Evolutionary conservation across 2,329 filamentous ascomycete species (phyloP), one percentile per base, ranked within the genome.

Genomic region (Raffaelea arxii): DNA sequence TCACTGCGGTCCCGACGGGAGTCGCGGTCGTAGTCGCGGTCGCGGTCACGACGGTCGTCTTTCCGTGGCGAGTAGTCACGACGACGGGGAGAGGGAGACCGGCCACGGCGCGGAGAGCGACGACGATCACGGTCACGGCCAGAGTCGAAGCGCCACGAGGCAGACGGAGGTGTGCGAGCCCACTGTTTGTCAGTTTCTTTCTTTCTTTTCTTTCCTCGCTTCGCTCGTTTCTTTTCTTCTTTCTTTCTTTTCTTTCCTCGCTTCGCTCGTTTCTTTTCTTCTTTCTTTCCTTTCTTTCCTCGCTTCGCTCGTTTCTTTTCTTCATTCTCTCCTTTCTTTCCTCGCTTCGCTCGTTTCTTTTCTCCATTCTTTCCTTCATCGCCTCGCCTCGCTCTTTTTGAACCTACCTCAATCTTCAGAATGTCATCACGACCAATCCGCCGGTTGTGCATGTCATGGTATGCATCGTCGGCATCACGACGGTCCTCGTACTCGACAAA

Each of bases 391-490:
- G n/a, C n/a, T 16, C 39, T 25, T 10, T 24, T 46, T 53, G 32
- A 55, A 24, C 77, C 56, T 70, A 95, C 92, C 79, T 98, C 92
- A 55, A 98, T 97, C 74, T 98, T 98, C 70, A 98, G 65, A 50
- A 95, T 72, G 60, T 98, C 92, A 62, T 98, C 92, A 53, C 91
- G 84, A 41, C 89, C 90, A 58, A 98, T 89, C 56, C 91, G 88
- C 80, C 96, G 96, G 75, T 97, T 97, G 65, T 98, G 92, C 92
- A 98, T 98, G 72, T 98, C 92, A 66, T 98, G 88, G 65, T 98
- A 98, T 41, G 92, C 92, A 71, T 98, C 92, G 66, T 98, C 92
- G 54, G 92, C 90, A 74, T 98, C 92, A 58, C 92, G 90, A 59
- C 91, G 87, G 66, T 90, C 94, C 73, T 98, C 92, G 67, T 98